These are phyloP conservation scores for Penicillium canariense DNA, from an alignment of 495 filamentous ascomycete genomes.

Conservation along the genomic window DNA sequence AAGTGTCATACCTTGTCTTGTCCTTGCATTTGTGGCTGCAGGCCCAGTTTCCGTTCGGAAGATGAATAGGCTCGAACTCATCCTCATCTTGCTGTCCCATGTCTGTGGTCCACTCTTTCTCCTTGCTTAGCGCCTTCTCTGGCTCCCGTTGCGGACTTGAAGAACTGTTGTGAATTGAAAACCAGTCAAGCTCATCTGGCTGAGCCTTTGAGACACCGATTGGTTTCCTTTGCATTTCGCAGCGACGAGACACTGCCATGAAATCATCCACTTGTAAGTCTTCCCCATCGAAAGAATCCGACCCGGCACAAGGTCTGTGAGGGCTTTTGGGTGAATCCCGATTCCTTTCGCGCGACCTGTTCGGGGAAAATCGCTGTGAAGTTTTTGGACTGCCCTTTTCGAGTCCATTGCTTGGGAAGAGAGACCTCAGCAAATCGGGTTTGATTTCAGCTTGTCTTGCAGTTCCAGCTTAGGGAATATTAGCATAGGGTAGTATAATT, in stretches of 20 bases:
- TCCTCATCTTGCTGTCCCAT: constrained; percentile 18
- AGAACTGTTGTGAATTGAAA: constrained; percentile 16
- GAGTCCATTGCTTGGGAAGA: constrained; percentile 45
- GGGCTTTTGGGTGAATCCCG: constrained; percentile 10
- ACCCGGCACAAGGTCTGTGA: constrained; percentile 1
- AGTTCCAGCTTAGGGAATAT: constrained; percentile 66
- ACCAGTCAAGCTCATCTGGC: constrained; percentile 19
- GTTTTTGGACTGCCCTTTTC: no score
- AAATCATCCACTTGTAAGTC: constrained; percentile 58
- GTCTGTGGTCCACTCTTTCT: constrained; percentile 10
- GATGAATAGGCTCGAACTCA: constrained; percentile 47
- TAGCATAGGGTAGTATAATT: neutral
- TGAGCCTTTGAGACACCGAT: neutral
- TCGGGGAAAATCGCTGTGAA: no score
- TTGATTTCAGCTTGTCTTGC: constrained; percentile 58
- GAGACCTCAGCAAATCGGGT: constrained; percentile 55
- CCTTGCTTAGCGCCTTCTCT: neutral
- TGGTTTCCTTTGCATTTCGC: neutral
- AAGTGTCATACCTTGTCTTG: constrained; percentile 52
- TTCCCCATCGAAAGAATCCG: constrained; percentile 55
- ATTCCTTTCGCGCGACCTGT: constrained; percentile 5
- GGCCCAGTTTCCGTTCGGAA: constrained; percentile 81
- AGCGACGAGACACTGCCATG: constrained; percentile 33
- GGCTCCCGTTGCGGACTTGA: constrained; percentile 5
- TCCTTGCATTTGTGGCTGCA: constrained; percentile 85